These are phyloP conservation scores for Botryotinia calthae DNA, from an alignment of 2,329 filamentous ascomycete species.

Conservation along the genomic window DNA sequence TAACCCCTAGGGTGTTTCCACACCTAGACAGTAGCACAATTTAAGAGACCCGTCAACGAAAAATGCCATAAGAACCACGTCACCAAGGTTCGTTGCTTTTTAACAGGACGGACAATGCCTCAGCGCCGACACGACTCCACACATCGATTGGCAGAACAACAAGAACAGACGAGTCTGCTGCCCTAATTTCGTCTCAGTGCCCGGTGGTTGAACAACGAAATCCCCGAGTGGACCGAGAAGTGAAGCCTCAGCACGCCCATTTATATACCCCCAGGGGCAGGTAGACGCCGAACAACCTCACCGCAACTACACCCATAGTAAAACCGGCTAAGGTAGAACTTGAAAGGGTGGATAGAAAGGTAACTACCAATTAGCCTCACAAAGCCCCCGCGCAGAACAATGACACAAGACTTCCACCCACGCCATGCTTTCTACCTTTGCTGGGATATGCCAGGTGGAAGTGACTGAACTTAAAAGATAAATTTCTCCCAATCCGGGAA, in stretches of 20 bases:
- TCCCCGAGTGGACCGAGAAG: constrained; percentile 2
- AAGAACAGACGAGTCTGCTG: constrained; percentile 10
- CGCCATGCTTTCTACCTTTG: constrained; percentile 1
- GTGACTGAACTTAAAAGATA: constrained; percentile 10
- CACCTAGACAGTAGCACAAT: constrained; percentile 9
- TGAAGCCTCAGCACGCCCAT: constrained; percentile 11
- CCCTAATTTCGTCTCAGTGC: constrained; percentile 17
- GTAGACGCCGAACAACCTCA: constrained; percentile 12
- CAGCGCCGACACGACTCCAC: constrained; percentile 14
- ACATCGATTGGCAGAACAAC: constrained; percentile 13
- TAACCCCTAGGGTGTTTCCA: constrained; percentile 7
- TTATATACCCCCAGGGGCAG: constrained; percentile 8
- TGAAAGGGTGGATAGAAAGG: constrained; percentile 11
- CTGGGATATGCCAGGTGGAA: constrained; percentile 6
- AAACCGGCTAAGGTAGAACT: not conserved
- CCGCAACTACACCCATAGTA: constrained; percentile 5
- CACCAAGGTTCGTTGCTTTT: constrained; percentile 8
- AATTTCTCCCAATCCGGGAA: constrained; percentile 1
- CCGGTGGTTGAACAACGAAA: constrained; percentile 13
- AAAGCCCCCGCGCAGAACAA: constrained; percentile 16
- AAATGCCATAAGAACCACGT: constrained; percentile 15
- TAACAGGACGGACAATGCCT: constrained; percentile 16
- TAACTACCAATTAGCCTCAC: constrained; percentile 13
- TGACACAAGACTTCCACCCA: constrained; percentile 9
- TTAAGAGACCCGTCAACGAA: constrained; percentile 2